Conservation (phyloP, 1,284 basidiomycete species). For the Chalciporus sp. region DNA sequence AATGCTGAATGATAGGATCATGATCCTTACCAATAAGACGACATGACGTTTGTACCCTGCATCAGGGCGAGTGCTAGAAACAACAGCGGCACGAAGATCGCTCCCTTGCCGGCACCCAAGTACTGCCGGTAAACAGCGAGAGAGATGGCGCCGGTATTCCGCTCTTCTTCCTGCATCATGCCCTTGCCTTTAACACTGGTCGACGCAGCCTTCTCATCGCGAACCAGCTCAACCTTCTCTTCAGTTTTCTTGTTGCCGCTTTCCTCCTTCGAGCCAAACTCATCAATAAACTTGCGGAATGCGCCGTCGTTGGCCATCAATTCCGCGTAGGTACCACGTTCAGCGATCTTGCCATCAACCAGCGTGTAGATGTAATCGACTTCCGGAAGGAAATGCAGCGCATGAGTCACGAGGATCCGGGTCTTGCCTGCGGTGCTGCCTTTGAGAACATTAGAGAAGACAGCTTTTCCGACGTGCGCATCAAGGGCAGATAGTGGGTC, state of each 20-base stretch:
- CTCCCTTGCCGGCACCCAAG: conserved; percentile 59
- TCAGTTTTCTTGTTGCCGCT: conserved; percentile 26
- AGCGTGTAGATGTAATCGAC: conserved; percentile 77
- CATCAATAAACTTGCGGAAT: conserved; percentile 73
- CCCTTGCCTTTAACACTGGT: conserved; percentile 13
- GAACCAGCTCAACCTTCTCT: conserved; percentile 28
- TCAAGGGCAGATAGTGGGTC: conserved; percentile 81
- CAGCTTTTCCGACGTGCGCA: conserved; percentile 85
- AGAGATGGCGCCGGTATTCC: conserved; percentile 54
- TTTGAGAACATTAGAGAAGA: conserved; percentile 84
- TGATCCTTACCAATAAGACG: conserved; percentile 64
- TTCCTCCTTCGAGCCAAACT: conserved; percentile 60
- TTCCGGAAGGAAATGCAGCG: conserved; percentile 78
- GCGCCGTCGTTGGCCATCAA: conserved; percentile 66
- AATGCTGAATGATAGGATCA: neutral
- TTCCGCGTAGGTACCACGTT: conserved; percentile 75
- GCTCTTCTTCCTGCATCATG: conserved; percentile 53
- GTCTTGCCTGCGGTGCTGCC: conserved; percentile 63
- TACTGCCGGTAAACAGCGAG: conserved; percentile 57
- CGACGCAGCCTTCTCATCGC: conserved; percentile 31
- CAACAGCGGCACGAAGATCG: conserved; percentile 55
- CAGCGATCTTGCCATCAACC: conserved; percentile 72
- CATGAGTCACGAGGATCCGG: conserved; percentile 83
- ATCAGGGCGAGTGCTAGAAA: conserved; percentile 52
- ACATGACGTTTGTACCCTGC: conserved; percentile 64